Conservation (phyloP, 1,139 yeast genomes). For the Sugiyamaella novakii region DNA sequence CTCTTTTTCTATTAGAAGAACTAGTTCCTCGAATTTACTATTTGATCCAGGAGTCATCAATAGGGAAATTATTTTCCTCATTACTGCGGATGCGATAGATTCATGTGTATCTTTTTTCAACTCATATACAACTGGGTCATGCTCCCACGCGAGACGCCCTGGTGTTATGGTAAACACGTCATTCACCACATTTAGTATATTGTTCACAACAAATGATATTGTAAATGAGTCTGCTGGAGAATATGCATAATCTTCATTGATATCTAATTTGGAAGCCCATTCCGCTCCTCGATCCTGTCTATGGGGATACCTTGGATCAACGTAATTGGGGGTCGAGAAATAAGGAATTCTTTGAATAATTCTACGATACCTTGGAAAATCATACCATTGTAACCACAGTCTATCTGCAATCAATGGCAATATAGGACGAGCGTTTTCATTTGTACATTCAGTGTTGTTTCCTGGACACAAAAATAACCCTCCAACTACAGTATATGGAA, state of each 20-base stretch:
- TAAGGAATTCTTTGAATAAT: conserved; percentile 59
- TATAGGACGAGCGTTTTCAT: conserved; percentile 49
- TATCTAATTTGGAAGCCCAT: conserved; percentile 55
- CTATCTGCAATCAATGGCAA: conserved; percentile 65
- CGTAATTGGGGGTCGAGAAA: conserved; percentile 53
- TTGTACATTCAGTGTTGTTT: conserved; percentile 38
- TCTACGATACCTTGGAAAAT: conserved; percentile 43
- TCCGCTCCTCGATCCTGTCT: conserved; percentile 37
- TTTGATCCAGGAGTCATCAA: conserved; percentile 11
- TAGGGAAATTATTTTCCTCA: conserved; percentile 6
- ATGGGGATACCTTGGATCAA: conserved; percentile 50
- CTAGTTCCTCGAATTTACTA: neutral
- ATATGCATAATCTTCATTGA: conserved; percentile 55
- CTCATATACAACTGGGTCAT: conserved; percentile 20
- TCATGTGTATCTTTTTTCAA: conserved; percentile 10
- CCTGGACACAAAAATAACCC: conserved; percentile 61
- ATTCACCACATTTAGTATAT: conserved; percentile 28
- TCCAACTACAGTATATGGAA: conserved; percentile 67
- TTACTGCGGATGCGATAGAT: neutral
- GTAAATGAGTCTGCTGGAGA: conserved; percentile 43
- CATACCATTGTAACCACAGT: conserved; percentile 49
- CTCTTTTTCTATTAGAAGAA: conserved; percentile 4
- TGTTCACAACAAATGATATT: conserved; percentile 39
- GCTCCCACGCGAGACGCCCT: conserved; percentile 30
- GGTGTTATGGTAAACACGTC: conserved; percentile 22